Evolutionary conservation across 257 asterid species (phyloP), one percentile per base, ranked within the genome.

Genomic region (Eucommia ulmoides): DNA sequence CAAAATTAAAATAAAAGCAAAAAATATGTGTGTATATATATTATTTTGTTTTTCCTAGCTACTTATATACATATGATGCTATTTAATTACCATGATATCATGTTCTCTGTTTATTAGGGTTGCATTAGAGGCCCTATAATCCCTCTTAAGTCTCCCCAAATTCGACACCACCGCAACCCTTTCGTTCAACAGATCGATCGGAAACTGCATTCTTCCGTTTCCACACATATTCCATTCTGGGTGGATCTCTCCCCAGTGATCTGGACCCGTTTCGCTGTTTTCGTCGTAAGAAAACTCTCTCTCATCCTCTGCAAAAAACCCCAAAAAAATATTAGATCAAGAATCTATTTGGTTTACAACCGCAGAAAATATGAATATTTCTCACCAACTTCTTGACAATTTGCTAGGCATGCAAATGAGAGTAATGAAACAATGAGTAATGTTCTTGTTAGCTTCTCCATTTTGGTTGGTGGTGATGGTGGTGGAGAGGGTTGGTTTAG

Each of bases 31-130:
- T n/a, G n/a, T n/a, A n/a, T n/a, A n/a, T n/a, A n/a, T n/a, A n/a
- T n/a, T n/a, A n/a, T n/a, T n/a, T n/a, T n/a, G n/a, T n/a, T n/a
- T n/a, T n/a, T n/a, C n/a, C n/a, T n/a, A n/a, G n/a, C n/a, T n/a
- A n/a, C n/a, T n/a, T n/a, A n/a, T n/a, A n/a, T n/a, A n/a, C n/a
- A n/a, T n/a, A n/a, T n/a, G n/a, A n/a, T n/a, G n/a, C n/a, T n/a
- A n/a, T n/a, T n/a, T n/a, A n/a, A n/a, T 21, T 71, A 87, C 94
- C 97, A 81, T 87, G 72, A 83, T 76, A 46, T 81, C 94, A 56
- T 87, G 94, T 51, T 93, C 93, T 68, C 93, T 65, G 22, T 87
- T 83, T 21, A 59, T 45, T 8, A 83, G 76, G 20, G 94, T 87
- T 3, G 97, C 81, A 62, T 72, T 59, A 7, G 83, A 62, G 38